Percentiles rank a stretch among this genome's conserved stretches.
Evolutionary conservation across 257 asterid species (phyloP).

Genomic region (Asclepias syriaca): DNA sequence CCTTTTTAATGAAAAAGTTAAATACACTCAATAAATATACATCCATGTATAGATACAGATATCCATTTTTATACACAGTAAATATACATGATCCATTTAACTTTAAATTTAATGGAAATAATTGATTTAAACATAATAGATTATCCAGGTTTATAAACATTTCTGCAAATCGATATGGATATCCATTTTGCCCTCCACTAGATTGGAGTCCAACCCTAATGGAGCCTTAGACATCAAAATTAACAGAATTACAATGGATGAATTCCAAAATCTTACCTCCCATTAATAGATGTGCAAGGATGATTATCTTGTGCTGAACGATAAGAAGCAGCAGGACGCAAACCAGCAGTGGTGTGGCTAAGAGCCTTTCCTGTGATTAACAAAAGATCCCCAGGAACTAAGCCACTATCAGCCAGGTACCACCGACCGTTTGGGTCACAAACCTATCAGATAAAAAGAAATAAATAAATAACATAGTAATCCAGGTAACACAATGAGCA

Average conservation of each 20-base stretch:
- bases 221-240: slow-evolving; percentile 11
- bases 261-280: slow-evolving; percentile 49
- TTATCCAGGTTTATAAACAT: background rate
- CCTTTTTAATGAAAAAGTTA: background rate
- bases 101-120: background rate
- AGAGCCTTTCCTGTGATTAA: slow-evolving; percentile 93
- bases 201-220: background rate
- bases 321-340: slow-evolving; percentile 75
- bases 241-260: slow-evolving; percentile 13
- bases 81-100: background rate
- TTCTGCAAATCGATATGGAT: background rate
- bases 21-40: background rate
- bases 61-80: background rate
- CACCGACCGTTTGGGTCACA: slow-evolving; percentile 92
- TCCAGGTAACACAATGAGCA: slow-evolving; percentile 14
- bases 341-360: slow-evolving; percentile 90
- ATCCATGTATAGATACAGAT: background rate
- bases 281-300: slow-evolving; percentile 41
- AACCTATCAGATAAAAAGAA: slow-evolving; percentile 47
- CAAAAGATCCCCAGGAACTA: slow-evolving; percentile 75
- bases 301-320: slow-evolving; percentile 45
- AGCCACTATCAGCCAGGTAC: slow-evolving; percentile 86
- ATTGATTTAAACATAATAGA: background rate
- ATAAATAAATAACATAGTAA: slow-evolving; percentile 16
- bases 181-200: background rate